Conservation (phyloP, 192 early-diverging fungal genomes). For the Coemansia asiatica region DNA sequence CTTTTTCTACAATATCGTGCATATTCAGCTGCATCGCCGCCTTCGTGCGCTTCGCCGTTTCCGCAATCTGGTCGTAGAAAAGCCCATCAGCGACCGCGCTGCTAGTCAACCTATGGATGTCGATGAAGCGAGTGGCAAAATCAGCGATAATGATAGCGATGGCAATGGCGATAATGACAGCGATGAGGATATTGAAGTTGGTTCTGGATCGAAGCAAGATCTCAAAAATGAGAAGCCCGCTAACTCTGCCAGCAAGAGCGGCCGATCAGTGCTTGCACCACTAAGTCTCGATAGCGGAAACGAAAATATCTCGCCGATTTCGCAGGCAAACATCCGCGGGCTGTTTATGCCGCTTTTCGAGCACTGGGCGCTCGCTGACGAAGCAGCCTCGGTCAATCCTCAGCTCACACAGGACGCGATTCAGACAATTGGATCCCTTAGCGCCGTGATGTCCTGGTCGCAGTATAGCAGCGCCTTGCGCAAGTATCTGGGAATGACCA, state of each 20-base stretch:
- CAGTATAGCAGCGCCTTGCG: slow-evolving; percentile 78
- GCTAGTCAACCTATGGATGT: slow-evolving; percentile 29
- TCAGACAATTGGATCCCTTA: slow-evolving; percentile 68
- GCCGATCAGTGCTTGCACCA: slow-evolving; percentile 5
- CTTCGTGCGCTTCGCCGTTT: slow-evolving; percentile 78
- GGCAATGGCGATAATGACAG: slow-evolving; percentile 6
- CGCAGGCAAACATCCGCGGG: slow-evolving; percentile 38
- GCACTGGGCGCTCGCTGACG: slow-evolving; percentile 84
- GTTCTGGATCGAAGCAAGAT: not conserved
- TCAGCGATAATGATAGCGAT: slow-evolving; percentile 4
- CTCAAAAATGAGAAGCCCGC: not conserved
- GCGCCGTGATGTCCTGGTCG: slow-evolving; percentile 74
- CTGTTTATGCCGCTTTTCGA: slow-evolving; percentile 79
- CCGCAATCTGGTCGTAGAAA: slow-evolving; percentile 37
- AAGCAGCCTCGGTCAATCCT: slow-evolving; percentile 61
- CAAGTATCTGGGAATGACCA: slow-evolving; percentile 67
- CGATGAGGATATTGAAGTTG: not conserved
- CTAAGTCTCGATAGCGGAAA: slow-evolving; percentile 27
- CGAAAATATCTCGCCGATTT: slow-evolving; percentile 19
- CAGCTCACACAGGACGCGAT: slow-evolving; percentile 84
- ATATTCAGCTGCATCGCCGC: slow-evolving; percentile 94
- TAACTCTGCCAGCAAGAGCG: not conserved
- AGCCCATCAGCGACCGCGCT: not conserved
- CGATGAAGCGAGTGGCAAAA: slow-evolving; percentile 8
- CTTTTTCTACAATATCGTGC: slow-evolving; percentile 94